Evolutionary conservation across 108 stramenopile genomes (phyloP), one percentile per base, ranked within the genome.

Genomic region (Nitzschia sp.): DNA sequence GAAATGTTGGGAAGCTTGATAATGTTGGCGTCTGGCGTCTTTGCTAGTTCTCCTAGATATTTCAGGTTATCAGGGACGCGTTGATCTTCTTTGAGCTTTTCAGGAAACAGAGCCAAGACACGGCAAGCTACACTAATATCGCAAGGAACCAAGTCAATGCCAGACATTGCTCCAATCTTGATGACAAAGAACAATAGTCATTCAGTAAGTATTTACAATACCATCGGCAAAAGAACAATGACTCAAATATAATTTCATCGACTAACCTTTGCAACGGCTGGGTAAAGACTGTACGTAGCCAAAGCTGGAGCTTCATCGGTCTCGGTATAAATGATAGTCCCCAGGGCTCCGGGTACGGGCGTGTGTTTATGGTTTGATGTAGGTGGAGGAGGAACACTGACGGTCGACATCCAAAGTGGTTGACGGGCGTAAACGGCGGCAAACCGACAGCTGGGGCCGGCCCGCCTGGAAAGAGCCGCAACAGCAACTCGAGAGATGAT

Each of bases 231-330:
- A n/a, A n/a, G n/a, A n/a, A n/a, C n/a, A n/a, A n/a, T n/a, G n/a
- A n/a, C n/a, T n/a, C n/a, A n/a, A n/a, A n/a, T n/a, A n/a, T n/a
- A n/a, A n/a, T n/a, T n/a, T n/a, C n/a, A n/a, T n/a, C n/a, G 38
- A 62, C 61, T 42, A 19, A 62, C 61, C 87, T 92, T 94, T 29
- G 78, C 35, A 54, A 94, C 73, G 70, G 92, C 82, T 3, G 96
- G 96, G 56, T 93, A 87, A 28, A 97, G 75, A 67, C 77, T 78
- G 77, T 87, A 95, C 54, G 96, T 97, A 18, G 96, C 96, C 48
- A 97, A 68, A 8, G 92, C 90, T n/a, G 96, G 94, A 29, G 94
- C 96, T 76, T 95, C 94, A 60, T 95, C 93, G 31, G 92, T 93
- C 65, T 95, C 93, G 25, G 96, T 97, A 71, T 97, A 97, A 65